Percentiles rank a stretch among this genome's conserved stretches.
phyloP scores from a whole-genome alignment of 768 basidiomycete genomes.

The Collybia mongolica region DNA sequence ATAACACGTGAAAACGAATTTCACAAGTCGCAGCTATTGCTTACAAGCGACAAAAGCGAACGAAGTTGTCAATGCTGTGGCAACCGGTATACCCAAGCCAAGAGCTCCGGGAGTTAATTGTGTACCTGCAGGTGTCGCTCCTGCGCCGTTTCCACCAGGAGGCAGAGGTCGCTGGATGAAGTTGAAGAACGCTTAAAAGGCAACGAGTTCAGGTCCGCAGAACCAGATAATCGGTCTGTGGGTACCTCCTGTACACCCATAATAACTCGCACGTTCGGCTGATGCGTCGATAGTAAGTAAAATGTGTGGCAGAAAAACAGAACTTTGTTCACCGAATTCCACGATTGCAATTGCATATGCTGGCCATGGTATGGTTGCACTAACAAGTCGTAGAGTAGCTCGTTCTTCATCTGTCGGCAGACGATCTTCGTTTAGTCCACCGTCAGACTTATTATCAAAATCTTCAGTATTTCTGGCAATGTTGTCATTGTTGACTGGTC shows the following conservation, averaged over 20 bases:
- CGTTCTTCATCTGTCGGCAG: neutral
- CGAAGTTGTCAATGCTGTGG: conserved; percentile 22
- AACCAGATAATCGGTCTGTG: neutral
- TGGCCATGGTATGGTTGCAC: conserved; percentile 13
- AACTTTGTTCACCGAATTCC: conserved; percentile 11
- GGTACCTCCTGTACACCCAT: conserved; percentile 14
- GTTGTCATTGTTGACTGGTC: neutral
- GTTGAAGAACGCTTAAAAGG: conserved; percentile 20
- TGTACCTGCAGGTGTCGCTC: conserved; percentile 22
- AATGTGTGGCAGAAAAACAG: neutral
- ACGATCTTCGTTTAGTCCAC: neutral
- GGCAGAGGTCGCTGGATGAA: conserved; percentile 27
- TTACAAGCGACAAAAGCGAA: conserved; percentile 24
- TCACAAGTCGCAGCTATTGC: neutral
- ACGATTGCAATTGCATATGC: conserved; percentile 13
- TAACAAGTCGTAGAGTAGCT: conserved; percentile 11
- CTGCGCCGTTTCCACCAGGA: conserved; percentile 24
- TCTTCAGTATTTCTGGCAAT: neutral
- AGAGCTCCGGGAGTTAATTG: conserved; percentile 23
- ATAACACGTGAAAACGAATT: conserved; percentile 2
- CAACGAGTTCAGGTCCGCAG: neutral
- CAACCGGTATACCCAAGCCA: conserved; percentile 22
- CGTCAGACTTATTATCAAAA: neutral
- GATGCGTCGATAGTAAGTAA: neutral
- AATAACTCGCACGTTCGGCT: conserved; percentile 17